These are phyloP conservation scores for Trypanosoma lewisi DNA, from an alignment of 208 protist genomes.

Conservation along the genomic window DNA sequence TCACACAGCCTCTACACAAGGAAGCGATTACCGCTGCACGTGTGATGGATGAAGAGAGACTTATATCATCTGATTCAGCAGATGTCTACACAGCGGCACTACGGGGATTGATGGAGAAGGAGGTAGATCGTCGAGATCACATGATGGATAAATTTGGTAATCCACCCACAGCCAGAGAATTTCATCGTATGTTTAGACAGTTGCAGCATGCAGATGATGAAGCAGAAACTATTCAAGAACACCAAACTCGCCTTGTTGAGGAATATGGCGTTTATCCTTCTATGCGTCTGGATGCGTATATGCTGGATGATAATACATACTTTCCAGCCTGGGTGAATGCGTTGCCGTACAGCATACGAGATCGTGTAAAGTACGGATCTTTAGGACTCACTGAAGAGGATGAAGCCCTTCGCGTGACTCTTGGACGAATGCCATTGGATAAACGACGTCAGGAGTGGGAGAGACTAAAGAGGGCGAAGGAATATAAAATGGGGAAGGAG, in stretches of 20 bases:
- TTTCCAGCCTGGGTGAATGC: conserved; percentile 85
- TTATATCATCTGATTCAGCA: conserved; percentile 13
- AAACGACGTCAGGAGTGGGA: conserved; percentile 70
- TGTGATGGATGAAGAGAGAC: conserved; percentile 35
- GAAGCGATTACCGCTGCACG: conserved; percentile 36
- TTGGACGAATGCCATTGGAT: conserved; percentile 71
- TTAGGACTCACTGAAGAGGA: conserved; percentile 88
- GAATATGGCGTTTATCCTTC: conserved; percentile 78
- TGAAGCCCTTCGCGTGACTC: conserved; percentile 73
- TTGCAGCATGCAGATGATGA: conserved; percentile 58
- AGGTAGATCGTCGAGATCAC: conserved; percentile 67
- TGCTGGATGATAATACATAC: conserved; percentile 83
- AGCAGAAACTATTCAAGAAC: conserved; percentile 44
- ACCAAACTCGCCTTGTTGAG: conserved; percentile 70
- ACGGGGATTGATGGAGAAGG: conserved; percentile 54
- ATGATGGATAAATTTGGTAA: conserved; percentile 76
- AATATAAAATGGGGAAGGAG: conserved; percentile 66
- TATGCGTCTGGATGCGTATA: conserved; percentile 80
- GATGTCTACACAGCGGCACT: conserved; percentile 36
- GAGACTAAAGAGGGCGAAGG: conserved; percentile 66
- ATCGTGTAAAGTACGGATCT: conserved; percentile 87
- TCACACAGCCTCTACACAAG: conserved; percentile 24
- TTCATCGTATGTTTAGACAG: conserved; percentile 54
- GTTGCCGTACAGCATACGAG: conserved; percentile 80
- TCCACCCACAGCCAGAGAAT: conserved; percentile 70